A percentile compares a stretch with the other conserved stretches of the same genome.
phyloP scores from a whole-genome alignment of 1,284 basidiomycete species.

The Stereum hirsutum region DNA sequence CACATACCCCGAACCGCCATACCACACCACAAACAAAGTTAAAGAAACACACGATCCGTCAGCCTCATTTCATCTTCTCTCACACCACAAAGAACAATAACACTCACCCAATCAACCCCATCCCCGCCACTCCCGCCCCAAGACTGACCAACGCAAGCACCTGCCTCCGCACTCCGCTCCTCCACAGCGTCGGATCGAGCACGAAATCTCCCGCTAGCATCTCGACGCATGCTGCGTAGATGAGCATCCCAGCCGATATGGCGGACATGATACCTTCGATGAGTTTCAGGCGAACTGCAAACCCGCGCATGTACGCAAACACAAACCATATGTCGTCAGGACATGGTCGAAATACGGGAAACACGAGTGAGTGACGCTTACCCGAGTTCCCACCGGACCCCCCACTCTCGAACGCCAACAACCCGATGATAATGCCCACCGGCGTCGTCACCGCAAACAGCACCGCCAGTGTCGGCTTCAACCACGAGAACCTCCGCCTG shows the following conservation, averaged over 20 bases:
- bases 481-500: slow-evolving; percentile 14
- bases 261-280: slow-evolving; percentile 66
- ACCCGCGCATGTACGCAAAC: not conserved
- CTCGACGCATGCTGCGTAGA: slow-evolving; percentile 70
- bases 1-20: no score
- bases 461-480: slow-evolving; percentile 45
- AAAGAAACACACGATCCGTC: no score
- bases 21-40: no score
- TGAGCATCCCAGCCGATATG: slow-evolving; percentile 71
- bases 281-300: slow-evolving; percentile 18
- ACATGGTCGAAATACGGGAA: not conserved
- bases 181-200: slow-evolving; percentile 42
- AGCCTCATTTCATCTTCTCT: no score
- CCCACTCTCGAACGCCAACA: slow-evolving; percentile 33
- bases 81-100: not conserved
- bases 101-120: slow-evolving; percentile 39
- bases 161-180: slow-evolving; percentile 33
- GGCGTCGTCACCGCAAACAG: slow-evolving; percentile 70
- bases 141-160: slow-evolving; percentile 46
- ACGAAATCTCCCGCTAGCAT: slow-evolving; percentile 77
- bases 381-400: slow-evolving; percentile 18
- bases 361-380: slow-evolving; percentile 11
- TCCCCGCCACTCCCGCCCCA: slow-evolving; percentile 42
- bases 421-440: slow-evolving; percentile 50
- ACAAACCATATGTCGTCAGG: not conserved